Evolutionary conservation across 331 rosid genomes (phyloP).

Genomic region (Pyrus hybrid): DNA sequence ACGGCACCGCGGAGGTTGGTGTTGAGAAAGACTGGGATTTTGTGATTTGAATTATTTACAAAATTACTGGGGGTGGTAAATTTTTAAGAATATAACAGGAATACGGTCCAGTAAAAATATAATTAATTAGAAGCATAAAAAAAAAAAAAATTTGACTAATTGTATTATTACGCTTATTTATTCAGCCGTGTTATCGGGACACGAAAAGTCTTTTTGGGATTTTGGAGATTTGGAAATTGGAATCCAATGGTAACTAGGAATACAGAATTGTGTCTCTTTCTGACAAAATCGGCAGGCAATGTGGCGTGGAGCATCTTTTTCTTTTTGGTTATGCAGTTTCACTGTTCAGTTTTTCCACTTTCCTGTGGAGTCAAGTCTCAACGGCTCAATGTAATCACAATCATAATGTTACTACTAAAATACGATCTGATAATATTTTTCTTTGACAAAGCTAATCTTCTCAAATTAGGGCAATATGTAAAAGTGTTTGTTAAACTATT

Average conservation of each 20-base stretch:
- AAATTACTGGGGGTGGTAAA: neutral
- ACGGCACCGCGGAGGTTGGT: neutral
- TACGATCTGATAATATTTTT: fast-evolving
- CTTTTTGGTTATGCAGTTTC: neutral
- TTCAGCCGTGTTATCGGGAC: no score
- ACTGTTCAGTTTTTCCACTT: neutral
- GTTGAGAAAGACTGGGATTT: neutral
- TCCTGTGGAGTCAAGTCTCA: neutral
- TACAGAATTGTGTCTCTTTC: neutral
- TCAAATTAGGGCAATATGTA: no score
- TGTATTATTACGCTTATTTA: no score
- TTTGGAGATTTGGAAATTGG: neutral
- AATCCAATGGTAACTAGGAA: neutral
- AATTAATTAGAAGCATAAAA: no score
- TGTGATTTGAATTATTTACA: neutral
- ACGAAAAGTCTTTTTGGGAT: no score
- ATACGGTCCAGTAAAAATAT: no score
- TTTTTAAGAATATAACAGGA: neutral
- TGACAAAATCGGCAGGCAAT: neutral
- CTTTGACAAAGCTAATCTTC: no score
- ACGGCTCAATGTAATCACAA: no score
- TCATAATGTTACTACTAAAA: no score
- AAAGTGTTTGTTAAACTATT: no score
- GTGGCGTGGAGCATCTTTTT: neutral
- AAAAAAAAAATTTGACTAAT: no score